Evolutionary conservation across 352 stramenopile species (phyloP).

Genomic region (Pythium phragmiticola): DNA sequence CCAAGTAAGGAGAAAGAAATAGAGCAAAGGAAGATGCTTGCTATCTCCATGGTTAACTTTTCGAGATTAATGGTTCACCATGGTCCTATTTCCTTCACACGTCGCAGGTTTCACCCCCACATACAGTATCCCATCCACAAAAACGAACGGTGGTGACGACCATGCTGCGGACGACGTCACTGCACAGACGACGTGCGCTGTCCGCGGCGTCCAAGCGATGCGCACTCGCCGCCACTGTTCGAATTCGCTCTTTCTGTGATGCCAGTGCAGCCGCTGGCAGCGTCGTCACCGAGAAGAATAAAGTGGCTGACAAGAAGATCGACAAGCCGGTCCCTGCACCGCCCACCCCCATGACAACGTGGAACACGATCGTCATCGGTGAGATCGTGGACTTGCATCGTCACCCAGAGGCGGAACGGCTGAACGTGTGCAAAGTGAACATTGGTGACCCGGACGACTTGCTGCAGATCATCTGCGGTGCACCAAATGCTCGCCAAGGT

Average conservation of each 20-base stretch:
- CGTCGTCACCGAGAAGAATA: background rate
- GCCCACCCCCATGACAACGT: conserved; percentile 45
- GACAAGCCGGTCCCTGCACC: conserved; percentile 22
- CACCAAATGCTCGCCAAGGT: conserved; percentile 57
- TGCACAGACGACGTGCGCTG: conserved; percentile 3
- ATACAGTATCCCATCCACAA: background rate
- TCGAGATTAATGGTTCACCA: background rate
- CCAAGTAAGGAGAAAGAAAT: conserved; percentile 6
- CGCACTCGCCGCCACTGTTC: conserved; percentile 1
- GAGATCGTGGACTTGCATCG: conserved; percentile 61
- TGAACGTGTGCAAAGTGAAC: conserved; percentile 70
- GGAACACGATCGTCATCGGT: conserved; percentile 64
- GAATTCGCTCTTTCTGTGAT: conserved; percentile 21
- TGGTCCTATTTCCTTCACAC: background rate
- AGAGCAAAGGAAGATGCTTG: conserved; percentile 1
- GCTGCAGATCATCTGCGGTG: conserved; percentile 78
- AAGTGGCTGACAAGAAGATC: conserved; percentile 7
- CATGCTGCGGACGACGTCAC: conserved; percentile 8
- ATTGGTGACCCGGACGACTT: conserved; percentile 54
- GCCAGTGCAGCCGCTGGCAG: background rate
- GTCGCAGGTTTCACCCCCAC: conserved; percentile 10
- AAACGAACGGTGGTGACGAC: conserved; percentile 11
- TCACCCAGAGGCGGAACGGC: conserved; percentile 61
- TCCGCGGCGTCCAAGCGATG: background rate
- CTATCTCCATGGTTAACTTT: conserved; percentile 1